Base-by-base conservation (phyloP, 495 filamentous ascomycete species). In the Penicillium bialowiezense region DNA sequence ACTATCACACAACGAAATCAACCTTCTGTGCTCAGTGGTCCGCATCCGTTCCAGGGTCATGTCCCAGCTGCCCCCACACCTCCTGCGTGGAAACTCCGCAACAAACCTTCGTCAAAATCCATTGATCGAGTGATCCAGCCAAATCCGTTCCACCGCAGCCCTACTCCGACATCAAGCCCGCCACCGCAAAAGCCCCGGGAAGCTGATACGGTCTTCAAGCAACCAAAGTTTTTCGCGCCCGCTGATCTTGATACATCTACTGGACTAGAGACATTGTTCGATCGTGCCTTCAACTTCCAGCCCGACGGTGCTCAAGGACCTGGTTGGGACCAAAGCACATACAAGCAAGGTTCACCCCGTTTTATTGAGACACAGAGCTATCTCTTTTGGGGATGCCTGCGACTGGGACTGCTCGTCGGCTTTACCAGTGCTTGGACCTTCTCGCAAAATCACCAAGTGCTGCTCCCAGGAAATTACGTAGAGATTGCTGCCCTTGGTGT, bases 21-120 rank as follows among this genome's bases (percentile, higher is more conserved):
- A 40, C 54, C 54, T 56, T 72, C 67, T 34, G 54, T 62, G 44
- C 68, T 57, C 46, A 69, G 63, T 62, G 71, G 75, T 19, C 67
- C 77, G 24, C 69, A 75, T 26, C 75, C 80, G 10, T 90, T 89
- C 51, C 75, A 74, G 51, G 80, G 84, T 28, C 65, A 69, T 6
- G 76, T 89, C 2, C 87, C 88, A 13, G 68, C 84, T 12, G 83
- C 84, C 14, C 85, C 87, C 5, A 78, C 72, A 8, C 77, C 75
- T 15, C 85, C 84, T 5, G 79, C 85, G 8, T 83, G 84, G 67
- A 73, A 72, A 39, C 65, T 84, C 20, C 81, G 83, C 44, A 87
- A 83, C 51, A 84, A 82, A 12, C 67, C 76, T 3, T 50, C 65
- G 48, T 53, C 52, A 6, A 71, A 65, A 34, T 64, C 62, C 13